Percentiles rank a stretch among this genome's conserved stretches.
Conservation (phyloP, 345 rosid species). For the Geranium brycei region DNA sequence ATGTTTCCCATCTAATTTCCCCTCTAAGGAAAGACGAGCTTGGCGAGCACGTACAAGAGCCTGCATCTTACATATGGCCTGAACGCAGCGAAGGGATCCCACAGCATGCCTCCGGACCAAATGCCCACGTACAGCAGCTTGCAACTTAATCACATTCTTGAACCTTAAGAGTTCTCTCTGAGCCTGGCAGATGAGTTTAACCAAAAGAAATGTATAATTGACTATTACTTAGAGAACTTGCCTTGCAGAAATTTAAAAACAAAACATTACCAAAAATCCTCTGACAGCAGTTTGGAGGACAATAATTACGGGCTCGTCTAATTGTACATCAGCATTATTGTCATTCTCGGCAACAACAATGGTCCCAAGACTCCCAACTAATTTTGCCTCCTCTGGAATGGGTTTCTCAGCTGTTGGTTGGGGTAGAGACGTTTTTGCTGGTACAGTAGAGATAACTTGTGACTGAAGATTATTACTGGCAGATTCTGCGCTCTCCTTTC, state of each 20-base stretch:
- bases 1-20: slow-evolving; percentile 14
- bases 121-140: slow-evolving; percentile 89
- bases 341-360: slow-evolving; percentile 15
- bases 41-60: slow-evolving; percentile 64
- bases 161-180: slow-evolving; percentile 47
- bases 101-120: slow-evolving; percentile 76
- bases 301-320: slow-evolving; percentile 35
- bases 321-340: slow-evolving; percentile 13
- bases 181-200: slow-evolving; percentile 32
- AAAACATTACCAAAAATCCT: slow-evolving; percentile 36
- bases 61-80: slow-evolving; percentile 87
- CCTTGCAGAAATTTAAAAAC: neutral
- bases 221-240: neutral
- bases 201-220: neutral
- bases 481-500: slow-evolving; percentile 32
- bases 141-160: slow-evolving; percentile 66
- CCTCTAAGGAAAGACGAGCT: slow-evolving; percentile 25
- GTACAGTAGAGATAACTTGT: slow-evolving; percentile 14
- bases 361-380: slow-evolving; percentile 18
- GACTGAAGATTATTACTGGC: slow-evolving; percentile 22
- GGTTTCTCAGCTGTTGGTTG: slow-evolving; percentile 33
- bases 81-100: slow-evolving; percentile 81
- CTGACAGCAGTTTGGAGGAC: slow-evolving; percentile 51
- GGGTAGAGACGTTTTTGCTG: slow-evolving; percentile 23
- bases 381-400: slow-evolving; percentile 20